Percentiles rank a stretch among this genome's conserved stretches.
Conservation (phyloP, 441 rosid species). For the Erodium moschatum region DNA sequence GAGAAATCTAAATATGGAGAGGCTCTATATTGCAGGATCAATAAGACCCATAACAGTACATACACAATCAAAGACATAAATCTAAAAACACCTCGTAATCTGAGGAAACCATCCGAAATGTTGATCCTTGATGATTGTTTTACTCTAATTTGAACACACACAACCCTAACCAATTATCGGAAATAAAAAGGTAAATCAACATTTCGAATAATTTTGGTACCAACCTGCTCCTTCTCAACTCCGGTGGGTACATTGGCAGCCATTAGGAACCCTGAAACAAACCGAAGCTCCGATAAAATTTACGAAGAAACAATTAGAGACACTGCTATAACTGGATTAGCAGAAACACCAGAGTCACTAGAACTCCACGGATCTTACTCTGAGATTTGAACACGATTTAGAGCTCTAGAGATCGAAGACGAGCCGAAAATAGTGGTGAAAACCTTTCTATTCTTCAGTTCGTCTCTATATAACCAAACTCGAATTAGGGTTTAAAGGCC, state of each 20-base stretch:
- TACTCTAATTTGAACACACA: background rate
- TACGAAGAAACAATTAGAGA: background rate
- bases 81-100: background rate
- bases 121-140: background rate
- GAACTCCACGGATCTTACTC: background rate
- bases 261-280: slow-evolving; percentile 32
- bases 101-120: background rate
- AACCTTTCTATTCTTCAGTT: background rate
- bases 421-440: background rate
- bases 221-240: slow-evolving; percentile 53
- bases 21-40: background rate
- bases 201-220: background rate
- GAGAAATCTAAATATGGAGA: background rate
- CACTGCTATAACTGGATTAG: background rate
- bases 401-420: background rate
- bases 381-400: background rate
- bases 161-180: background rate
- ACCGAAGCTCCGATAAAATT: background rate
- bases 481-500: slow-evolving; percentile 1
- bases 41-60: background rate
- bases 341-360: background rate
- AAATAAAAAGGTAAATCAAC: background rate
- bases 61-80: background rate
- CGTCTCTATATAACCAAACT: background rate
- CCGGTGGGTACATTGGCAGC: slow-evolving; percentile 44